phyloP scores from a whole-genome alignment of 2,329 filamentous ascomycete genomes.

The Colletotrichum plurivorum region DNA sequence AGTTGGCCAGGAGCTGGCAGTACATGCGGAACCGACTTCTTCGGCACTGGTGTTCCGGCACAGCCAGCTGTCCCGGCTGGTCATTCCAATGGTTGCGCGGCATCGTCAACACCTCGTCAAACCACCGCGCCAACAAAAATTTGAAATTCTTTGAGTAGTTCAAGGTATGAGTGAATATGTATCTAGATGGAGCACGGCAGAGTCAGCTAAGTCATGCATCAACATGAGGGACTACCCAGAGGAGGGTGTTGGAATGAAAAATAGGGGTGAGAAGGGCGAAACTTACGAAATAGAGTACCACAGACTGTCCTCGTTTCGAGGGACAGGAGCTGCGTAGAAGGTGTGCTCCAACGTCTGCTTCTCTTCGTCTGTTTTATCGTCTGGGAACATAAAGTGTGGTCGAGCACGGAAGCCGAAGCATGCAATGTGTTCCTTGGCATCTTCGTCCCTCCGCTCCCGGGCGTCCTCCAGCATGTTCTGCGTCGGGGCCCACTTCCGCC shows the following conservation, averaged over 20 bases:
- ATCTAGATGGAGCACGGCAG: not conserved
- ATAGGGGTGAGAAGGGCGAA: not conserved
- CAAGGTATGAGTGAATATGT: not conserved
- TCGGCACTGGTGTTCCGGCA: not conserved
- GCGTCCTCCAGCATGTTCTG: not conserved
- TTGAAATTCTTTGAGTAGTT: constrained; percentile 2
- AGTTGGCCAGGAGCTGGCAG: constrained; percentile 15
- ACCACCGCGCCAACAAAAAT: not conserved
- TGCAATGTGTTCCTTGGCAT: not conserved
- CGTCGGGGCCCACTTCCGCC: constrained; percentile 19
- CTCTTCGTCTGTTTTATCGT: not conserved
- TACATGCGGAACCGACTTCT: constrained; percentile 28
- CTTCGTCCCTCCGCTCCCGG: not conserved
- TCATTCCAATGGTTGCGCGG: not conserved
- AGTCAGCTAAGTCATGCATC: not conserved
- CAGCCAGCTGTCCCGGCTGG: not conserved
- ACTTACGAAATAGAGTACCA: constrained; percentile 34
- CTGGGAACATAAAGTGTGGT: constrained; percentile 2
- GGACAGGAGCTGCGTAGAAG: constrained; percentile 14
- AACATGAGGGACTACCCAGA: not conserved
- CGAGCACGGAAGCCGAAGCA: constrained; percentile 22
- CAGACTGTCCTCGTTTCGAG: constrained; percentile 21
- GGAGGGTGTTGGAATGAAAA: not conserved
- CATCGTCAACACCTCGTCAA: not conserved
- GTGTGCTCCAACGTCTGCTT: not conserved